phyloP scores from a whole-genome alignment of 805 yeast species.

The Candida manassasensis region DNA sequence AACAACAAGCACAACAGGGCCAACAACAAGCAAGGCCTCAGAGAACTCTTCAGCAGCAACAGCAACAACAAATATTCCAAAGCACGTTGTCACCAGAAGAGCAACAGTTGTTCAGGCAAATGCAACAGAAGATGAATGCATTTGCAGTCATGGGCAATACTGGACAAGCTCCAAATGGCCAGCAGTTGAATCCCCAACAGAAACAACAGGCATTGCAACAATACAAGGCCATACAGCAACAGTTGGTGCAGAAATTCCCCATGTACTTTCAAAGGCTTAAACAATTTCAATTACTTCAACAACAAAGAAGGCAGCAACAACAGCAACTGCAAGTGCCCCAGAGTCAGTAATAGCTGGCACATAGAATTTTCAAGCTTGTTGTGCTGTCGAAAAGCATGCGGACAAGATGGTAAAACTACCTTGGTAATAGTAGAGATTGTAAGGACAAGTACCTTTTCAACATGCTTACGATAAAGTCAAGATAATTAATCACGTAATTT shows the following conservation, averaged over 20 bases:
- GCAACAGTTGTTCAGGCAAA: constrained; percentile 37
- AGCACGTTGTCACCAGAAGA: constrained; percentile 36
- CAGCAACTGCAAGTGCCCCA: constrained; percentile 14
- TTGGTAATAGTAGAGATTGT: too few species aligned
- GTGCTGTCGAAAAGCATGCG: too few species aligned
- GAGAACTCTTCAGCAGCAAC: constrained; percentile 30
- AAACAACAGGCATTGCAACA: constrained; percentile 42
- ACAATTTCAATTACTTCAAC: constrained; percentile 32
- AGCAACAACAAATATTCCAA: constrained; percentile 44
- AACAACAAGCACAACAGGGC: constrained; percentile 9
- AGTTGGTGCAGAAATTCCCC: constrained; percentile 33
- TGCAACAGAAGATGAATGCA: constrained; percentile 36
- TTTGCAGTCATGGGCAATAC: constrained; percentile 39
- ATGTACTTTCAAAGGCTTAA: constrained; percentile 33
- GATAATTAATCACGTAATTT: too few species aligned
- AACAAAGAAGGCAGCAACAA: constrained; percentile 14
- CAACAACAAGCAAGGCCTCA: constrained; percentile 9
- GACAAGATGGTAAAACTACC: too few species aligned
- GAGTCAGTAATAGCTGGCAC: constrained; percentile 6
- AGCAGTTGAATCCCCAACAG: constrained; percentile 38
- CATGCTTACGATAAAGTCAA: too few species aligned
- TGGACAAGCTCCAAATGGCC: constrained; percentile 40
- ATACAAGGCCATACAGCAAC: constrained; percentile 35
- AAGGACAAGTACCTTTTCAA: too few species aligned
- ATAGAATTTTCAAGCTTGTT: not conserved